Conservation (phyloP, 1,284 basidiomycete genomes). For the Psilocybe mexicana region DNA sequence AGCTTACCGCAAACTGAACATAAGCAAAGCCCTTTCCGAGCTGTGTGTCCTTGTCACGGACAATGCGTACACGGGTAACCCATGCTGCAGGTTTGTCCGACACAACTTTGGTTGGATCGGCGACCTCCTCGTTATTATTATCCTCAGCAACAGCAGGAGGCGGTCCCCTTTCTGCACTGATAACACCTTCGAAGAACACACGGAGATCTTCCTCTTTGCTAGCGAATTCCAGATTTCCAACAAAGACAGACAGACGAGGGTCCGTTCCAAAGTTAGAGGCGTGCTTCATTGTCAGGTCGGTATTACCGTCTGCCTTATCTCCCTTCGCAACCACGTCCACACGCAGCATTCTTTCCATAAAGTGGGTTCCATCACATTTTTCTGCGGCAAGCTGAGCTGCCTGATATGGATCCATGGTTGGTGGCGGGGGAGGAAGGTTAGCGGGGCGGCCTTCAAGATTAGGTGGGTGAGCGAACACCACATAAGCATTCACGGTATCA, state of each 20-base stretch:
- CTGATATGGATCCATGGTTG: conserved; percentile 69
- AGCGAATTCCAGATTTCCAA: conserved; percentile 93
- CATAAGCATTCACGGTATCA: conserved; percentile 79
- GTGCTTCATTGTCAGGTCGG: conserved; percentile 14
- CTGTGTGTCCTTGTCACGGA: conserved; percentile 91
- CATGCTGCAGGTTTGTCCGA: conserved; percentile 48
- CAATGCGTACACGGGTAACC: conserved; percentile 86
- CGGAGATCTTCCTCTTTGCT: conserved; percentile 90
- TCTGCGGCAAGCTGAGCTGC: conserved; percentile 66
- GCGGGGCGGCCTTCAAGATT: conserved; percentile 42
- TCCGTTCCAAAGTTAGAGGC: conserved; percentile 41
- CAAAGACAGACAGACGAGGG: conserved; percentile 85
- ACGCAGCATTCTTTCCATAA: conserved; percentile 75
- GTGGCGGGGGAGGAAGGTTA: conserved; percentile 58
- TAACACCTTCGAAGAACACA: conserved; percentile 81
- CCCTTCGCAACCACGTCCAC: conserved; percentile 65
- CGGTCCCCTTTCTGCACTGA: conserved; percentile 74
- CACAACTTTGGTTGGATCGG: conserved; percentile 19
- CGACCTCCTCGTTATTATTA: conserved; percentile 25
- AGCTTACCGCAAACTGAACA: conserved; percentile 76
- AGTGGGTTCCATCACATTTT: conserved; percentile 70
- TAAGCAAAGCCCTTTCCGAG: conserved; percentile 99
- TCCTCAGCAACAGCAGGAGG: conserved; percentile 25
- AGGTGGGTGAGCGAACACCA: conserved; percentile 78
- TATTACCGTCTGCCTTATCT: conserved; percentile 13